Base-by-base conservation (phyloP, 441 rosid species). In the Gossypium trilobum region DNA sequence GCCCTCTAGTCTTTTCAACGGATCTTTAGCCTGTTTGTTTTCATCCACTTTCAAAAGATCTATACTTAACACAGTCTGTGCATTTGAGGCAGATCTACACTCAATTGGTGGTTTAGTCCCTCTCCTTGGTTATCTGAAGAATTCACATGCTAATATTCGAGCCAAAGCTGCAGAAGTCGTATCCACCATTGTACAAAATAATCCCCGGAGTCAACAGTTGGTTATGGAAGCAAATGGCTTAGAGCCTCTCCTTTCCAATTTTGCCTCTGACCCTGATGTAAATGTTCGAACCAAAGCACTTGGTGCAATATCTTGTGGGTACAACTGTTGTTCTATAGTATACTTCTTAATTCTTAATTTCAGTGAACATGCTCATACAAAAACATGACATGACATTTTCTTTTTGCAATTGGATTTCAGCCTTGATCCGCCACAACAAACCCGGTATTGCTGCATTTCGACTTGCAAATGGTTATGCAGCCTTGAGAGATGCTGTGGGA, bases 201-300 rank as follows among this genome's bases (percentile, higher is more conserved):
- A 92, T 82, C 96, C 97, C 52, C 81, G 76, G 61, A 84, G 99
- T 78, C 99, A 95, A 82, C 93, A 88, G 61, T 76, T 95, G 63
- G 97, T 92, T 73, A 92, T 92, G 97, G 98, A 92, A 77, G 95
- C 93, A 74, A 95, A 89, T 81, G 98, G 98, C 70, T 75, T 95
- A 22, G 96, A 88, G 76, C 85, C 85, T 48, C 84, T 95, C 22
- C 84, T 92, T 22, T 73, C 83, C 36, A 95, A 88, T 75, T 91
- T 95, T 79, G 61, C 85, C 0, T 86, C 92, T 0, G 98, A 92
- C 72, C 73, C 96, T 22, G 95, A 95, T 75, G 73, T 84, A 48
- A 78, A 75, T 59, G 92, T 78, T 74, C 84, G 93, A 59, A 86
- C 93, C 29, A 92, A 95, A 76, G 93, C 97, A 9, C 95, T 95